These are phyloP conservation scores for Solanum chilense DNA, from an alignment of 257 asterid genomes.

Conservation along the genomic window DNA sequence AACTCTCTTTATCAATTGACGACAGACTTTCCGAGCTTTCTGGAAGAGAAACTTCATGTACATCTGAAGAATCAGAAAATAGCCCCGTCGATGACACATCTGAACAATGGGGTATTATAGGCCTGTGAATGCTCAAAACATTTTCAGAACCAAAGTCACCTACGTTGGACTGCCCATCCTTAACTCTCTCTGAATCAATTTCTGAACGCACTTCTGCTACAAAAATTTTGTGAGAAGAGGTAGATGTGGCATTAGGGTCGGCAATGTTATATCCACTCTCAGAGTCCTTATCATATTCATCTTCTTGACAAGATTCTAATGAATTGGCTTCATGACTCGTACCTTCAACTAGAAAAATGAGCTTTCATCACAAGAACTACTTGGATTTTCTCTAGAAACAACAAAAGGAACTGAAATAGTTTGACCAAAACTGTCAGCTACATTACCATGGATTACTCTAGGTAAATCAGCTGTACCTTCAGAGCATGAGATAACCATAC, in stretches of 20 bases:
- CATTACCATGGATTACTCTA: constrained; percentile 2
- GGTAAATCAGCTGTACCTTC: not conserved
- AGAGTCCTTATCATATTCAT: constrained; percentile 6
- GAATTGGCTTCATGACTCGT: constrained; percentile 6
- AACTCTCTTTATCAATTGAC: constrained; percentile 14
- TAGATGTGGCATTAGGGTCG: not conserved
- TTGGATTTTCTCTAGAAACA: constrained; percentile 8
- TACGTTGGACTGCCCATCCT: not conserved
- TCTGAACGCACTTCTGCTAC: constrained; percentile 6
- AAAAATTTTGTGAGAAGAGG: not conserved
- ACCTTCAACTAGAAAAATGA: constrained; percentile 7
- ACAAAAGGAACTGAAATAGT: not conserved
- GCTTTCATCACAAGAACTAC: constrained; percentile 6
- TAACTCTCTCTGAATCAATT: constrained; percentile 4
- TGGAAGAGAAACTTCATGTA: constrained; percentile 6
- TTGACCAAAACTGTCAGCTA: not conserved
- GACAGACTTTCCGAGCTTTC: not conserved
- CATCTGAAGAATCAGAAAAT: not conserved
- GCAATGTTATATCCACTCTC: not conserved
- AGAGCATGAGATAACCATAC: not conserved
- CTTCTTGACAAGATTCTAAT: constrained; percentile 10
- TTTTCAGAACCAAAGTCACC: constrained; percentile 12
- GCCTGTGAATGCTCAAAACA: not conserved
- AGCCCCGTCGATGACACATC: constrained; percentile 5
- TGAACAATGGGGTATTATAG: constrained; percentile 1